These are phyloP conservation scores for Xylaria palmicola DNA, from an alignment of 495 filamentous ascomycete species.

Conservation along the genomic window DNA sequence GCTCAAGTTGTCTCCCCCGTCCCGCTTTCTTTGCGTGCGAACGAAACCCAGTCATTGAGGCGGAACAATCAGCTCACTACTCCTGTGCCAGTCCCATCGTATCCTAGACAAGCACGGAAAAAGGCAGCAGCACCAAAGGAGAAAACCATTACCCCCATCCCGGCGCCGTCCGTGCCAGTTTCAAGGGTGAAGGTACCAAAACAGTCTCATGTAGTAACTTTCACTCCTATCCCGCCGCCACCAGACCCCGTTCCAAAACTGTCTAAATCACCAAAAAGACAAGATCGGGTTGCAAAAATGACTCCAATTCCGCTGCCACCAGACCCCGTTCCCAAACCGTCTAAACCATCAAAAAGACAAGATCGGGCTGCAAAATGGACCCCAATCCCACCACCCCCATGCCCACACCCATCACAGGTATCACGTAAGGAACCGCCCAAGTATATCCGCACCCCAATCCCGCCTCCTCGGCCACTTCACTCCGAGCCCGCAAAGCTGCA, in stretches of 20 bases:
- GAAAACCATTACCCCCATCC: neutral
- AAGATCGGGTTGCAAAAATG: neutral
- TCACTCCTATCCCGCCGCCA: slow-evolving; percentile 3
- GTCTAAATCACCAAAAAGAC: neutral
- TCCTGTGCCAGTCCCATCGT: slow-evolving; percentile 18
- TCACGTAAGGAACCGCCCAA: neutral
- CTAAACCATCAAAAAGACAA: neutral
- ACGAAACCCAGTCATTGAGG: neutral
- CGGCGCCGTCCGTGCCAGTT: neutral
- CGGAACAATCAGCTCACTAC: slow-evolving; percentile 10
- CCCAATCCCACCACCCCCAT: neutral
- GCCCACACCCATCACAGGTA: neutral
- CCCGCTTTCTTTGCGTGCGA: neutral
- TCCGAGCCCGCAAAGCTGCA: no score
- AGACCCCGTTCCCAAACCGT: neutral
- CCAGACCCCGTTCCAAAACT: neutral
- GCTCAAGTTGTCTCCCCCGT: slow-evolving; percentile 2
- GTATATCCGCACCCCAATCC: neutral
- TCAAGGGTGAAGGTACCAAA: neutral
- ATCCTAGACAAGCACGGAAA: neutral
- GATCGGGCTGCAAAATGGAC: neutral
- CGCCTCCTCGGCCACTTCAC: neutral
- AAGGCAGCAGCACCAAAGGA: neutral
- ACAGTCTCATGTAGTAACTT: neutral
- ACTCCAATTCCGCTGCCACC: neutral